Evolutionary conservation across 805 yeast species (phyloP).

Genomic region (Metschnikowia amazonensis): DNA sequence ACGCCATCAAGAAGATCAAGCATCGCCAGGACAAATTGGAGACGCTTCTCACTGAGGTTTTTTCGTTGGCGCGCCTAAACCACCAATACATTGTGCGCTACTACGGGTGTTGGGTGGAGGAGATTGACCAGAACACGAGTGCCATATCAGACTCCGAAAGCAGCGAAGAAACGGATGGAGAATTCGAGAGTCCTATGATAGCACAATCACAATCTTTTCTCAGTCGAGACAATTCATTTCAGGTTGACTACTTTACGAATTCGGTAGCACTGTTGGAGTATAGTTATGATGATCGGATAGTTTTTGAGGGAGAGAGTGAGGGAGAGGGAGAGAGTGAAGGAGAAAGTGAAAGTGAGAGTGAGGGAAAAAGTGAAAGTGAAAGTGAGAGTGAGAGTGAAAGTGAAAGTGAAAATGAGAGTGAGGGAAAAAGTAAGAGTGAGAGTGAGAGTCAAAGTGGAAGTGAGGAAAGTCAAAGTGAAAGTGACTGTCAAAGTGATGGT

Average conservation of each 20-base stretch:
- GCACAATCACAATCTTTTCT: constrained; percentile 20
- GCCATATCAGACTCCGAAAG: constrained; percentile 14
- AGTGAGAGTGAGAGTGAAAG: not conserved
- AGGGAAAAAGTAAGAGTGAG: not conserved
- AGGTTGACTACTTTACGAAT: constrained; percentile 66
- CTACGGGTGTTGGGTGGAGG: constrained; percentile 97
- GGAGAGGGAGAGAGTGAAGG: not conserved
- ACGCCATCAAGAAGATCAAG: constrained; percentile 88
- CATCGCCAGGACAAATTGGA: constrained; percentile 79
- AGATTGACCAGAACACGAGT: constrained; percentile 36
- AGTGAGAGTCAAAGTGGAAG: not conserved
- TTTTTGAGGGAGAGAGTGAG: constrained; percentile 30
- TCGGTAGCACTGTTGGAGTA: constrained; percentile 58
- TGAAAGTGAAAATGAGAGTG: not conserved
- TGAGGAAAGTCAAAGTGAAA: not conserved
- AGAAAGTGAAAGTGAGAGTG: constrained; percentile 11
- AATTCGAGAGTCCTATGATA: constrained; percentile 23
- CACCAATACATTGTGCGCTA: constrained; percentile 96
- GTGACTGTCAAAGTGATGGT: not conserved
- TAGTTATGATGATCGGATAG: constrained; percentile 28
- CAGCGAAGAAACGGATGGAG: constrained; percentile 13
- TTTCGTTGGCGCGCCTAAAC: constrained; percentile 84
- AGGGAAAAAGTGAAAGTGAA: constrained; percentile 7
- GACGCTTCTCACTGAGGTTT: constrained; percentile 82
- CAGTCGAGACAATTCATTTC: constrained; percentile 25